These are phyloP conservation scores for Chlorophyllum brunneum DNA, from an alignment of 768 basidiomycete genomes.

Conservation along the genomic window DNA sequence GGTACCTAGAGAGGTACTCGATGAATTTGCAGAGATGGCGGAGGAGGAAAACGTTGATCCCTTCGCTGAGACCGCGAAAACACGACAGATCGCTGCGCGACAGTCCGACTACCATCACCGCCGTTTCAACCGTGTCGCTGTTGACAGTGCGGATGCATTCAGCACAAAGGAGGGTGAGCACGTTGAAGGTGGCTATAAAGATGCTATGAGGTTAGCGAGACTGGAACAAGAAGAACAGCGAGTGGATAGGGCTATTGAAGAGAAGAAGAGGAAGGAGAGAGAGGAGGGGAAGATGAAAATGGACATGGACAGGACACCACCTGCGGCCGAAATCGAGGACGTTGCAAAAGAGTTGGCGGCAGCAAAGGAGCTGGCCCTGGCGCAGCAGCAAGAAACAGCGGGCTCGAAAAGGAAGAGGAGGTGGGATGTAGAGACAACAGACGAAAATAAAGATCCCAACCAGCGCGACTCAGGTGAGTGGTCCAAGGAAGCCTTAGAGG, in stretches of 20 bases:
- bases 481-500: constrained; percentile 72
- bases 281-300: constrained; percentile 75
- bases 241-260: constrained; percentile 81
- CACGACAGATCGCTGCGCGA: constrained; percentile 89
- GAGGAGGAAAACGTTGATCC: constrained; percentile 93
- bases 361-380: constrained; percentile 37
- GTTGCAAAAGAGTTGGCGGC: constrained; percentile 68
- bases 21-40: constrained; percentile 91
- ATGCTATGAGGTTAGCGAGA: constrained; percentile 88
- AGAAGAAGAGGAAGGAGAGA: constrained; percentile 76
- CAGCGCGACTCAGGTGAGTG: constrained; percentile 60
- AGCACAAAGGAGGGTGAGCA: constrained; percentile 65
- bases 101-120: constrained; percentile 95
- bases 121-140: constrained; percentile 80
- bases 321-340: constrained; percentile 71
- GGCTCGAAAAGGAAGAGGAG: constrained; percentile 71
- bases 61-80: constrained; percentile 88
- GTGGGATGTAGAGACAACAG: constrained; percentile 72
- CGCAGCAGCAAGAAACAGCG: constrained; percentile 30
- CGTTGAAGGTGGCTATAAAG: constrained; percentile 88
- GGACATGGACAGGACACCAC: constrained; percentile 91
- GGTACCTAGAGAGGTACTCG: constrained; percentile 87
- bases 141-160: constrained; percentile 80
- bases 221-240: constrained; percentile 92
- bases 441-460: constrained; percentile 66